Evolutionary conservation across 2,329 filamentous ascomycete genomes (phyloP), one percentile per base, ranked within the genome.

Genomic region (Capronia americana): DNA sequence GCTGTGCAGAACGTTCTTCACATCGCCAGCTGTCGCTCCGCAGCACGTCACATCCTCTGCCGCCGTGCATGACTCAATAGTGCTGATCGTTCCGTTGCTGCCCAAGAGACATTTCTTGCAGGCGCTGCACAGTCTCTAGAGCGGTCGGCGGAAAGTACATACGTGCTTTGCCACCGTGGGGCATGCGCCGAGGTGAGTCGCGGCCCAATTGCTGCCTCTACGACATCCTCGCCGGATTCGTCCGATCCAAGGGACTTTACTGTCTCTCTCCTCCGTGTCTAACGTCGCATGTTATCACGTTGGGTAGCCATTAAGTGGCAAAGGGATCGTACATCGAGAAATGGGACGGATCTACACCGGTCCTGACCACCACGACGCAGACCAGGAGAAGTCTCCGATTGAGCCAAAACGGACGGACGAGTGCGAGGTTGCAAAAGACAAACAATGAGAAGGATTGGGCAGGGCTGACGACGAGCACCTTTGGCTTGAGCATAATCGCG

Each of bases 1-100:
- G 38, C 48, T 5, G 57, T 34, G 57, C 57, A 34, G 57, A 50
- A 59, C 44, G 57, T 59, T 50, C 57, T 38, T 32, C 30, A 26
- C 57, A 59, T 48, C 28, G 20, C 44, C 24, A 38, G 41, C 20
- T 24, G 38, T 17, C 38, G 17, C 32, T 1, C 3, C 2, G 32
- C 32, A n/a, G 38, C 38, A n/a, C 14, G 20, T 17, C 17, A 44
- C 14, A n/a, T 44, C 17, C 5, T 44, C 38, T 14, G 20, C 48
- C n/a, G n/a, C 41, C 20, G 8, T 23, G 17, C 20, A 51, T 26
- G 48, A 23, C 38, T 28, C 10, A 24, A 51, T 28, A 7, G 48
- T 23, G 44, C 44, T 28, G 44, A 59, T 50, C 57, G 14, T 34
- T 20, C 8, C 17, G 26, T 51, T 59, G 57, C 57, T 59, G 57